These are phyloP conservation scores for Geotrichum candidum DNA, from an alignment of 1,139 yeast genomes.

Conservation along the genomic window DNA sequence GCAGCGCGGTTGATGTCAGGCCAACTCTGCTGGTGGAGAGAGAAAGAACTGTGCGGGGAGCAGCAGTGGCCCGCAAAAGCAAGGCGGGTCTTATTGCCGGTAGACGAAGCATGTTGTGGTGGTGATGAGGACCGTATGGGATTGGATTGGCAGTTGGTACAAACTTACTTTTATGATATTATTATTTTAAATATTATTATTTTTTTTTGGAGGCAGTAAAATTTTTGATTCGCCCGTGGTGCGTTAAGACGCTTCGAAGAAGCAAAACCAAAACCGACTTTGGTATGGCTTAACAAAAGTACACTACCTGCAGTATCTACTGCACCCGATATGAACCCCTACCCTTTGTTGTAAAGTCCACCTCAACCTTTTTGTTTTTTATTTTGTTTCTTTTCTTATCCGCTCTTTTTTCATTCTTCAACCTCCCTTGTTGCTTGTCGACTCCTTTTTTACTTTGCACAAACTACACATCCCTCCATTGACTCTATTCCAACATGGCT, in stretches of 20 bases:
- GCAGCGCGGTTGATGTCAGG: neutral
- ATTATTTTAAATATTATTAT: no score
- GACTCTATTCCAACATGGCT: neutral
- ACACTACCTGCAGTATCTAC: neutral
- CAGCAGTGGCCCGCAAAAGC: neutral
- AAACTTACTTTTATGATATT: no score
- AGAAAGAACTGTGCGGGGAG: neutral
- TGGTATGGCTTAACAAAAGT: neutral
- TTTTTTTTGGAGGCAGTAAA: neutral
- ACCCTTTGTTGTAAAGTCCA: slow-evolving; percentile 12
- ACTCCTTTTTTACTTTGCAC: neutral
- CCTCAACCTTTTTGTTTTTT: slow-evolving; percentile 4
- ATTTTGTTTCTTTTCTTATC: neutral
- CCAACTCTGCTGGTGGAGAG: neutral
- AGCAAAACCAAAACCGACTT: neutral
- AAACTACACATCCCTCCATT: neutral
- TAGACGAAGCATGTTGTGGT: neutral
- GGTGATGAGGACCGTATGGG: neutral
- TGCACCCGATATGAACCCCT: neutral
- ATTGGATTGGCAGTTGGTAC: neutral
- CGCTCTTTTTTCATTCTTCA: neutral
- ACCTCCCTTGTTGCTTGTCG: neutral
- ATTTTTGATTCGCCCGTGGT: neutral
- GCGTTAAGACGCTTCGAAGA: no score
- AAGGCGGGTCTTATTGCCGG: neutral